Base-by-base conservation (phyloP, 345 rosid genomes). In the Alliaria petiolata region DNA sequence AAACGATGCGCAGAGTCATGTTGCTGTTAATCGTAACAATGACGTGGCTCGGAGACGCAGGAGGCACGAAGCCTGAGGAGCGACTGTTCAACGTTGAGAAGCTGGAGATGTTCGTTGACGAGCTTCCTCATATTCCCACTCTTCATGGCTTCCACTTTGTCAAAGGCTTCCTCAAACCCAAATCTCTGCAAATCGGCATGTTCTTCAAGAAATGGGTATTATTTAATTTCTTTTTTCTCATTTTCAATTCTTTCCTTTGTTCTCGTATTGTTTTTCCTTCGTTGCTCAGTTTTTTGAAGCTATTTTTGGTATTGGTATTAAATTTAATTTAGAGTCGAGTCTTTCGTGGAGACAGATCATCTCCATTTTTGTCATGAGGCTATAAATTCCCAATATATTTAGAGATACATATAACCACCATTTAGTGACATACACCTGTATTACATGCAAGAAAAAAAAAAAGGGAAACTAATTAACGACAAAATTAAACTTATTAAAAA, bases 81-180 rank as follows among this genome's bases (percentile, higher is more conserved):
- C 17, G 6, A 65, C 68, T 86, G 13, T 26, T 85, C 19, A 57
- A 72, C 63, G 35, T 77, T 10, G 72, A 75, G 1, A 70, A 70
- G 77, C 59, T 95, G 49, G 65, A 82, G 79, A 88, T 81, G 96
- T 95, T 89, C 56, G 96, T 95, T 2, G 97, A 91, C 36, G 71
- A 84, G 35, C 88, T 95, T 51, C 90, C 82, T 1, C 83, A 86
- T 64, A 83, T 95, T 72, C 96, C 96, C 1, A 85, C 15, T 56
- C 65, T 95, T 76, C 68, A 30, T 14, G 90, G 85, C 20, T 91
- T 58, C 56, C 60, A 76, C 20, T 42, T 80, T n/a, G 74, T 71
- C 8, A 52, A 75, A 47, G 86, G 86, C 28, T 65, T 51, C 46
- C 75, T 81, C 61, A 83, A 67, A 61, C 45, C 91, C 7, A 85